Percentiles rank a stretch among this genome's conserved stretches.
Conservation (phyloP, 2,329 filamentous ascomycete species). For the Cordyceps javanica region DNA sequence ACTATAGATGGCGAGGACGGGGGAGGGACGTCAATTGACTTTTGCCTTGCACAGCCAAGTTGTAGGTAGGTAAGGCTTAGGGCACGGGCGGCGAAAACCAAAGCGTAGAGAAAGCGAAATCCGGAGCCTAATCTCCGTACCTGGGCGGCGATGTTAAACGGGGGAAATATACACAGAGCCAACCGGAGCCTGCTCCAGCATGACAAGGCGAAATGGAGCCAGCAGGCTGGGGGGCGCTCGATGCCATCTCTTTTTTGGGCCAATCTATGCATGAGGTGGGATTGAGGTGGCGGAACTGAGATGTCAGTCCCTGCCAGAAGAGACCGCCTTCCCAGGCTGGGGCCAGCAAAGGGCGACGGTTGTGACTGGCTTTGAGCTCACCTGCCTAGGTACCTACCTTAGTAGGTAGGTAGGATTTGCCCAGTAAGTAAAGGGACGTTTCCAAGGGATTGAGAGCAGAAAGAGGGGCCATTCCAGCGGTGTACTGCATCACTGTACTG, state of each 20-base stretch:
- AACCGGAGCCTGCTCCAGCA: background rate
- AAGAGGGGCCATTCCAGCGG: too few relatives aligned
- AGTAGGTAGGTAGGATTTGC: too few relatives aligned
- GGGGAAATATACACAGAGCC: background rate
- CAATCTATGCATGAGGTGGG: background rate
- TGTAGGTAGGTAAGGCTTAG: background rate
- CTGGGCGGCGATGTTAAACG: background rate
- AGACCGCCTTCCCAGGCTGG: constrained; percentile 10
- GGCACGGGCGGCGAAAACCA: background rate
- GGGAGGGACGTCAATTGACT: background rate
- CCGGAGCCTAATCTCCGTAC: background rate
- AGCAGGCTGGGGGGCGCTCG: background rate
- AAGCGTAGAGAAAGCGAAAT: background rate
- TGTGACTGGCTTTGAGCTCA: background rate
- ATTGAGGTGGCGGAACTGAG: background rate
- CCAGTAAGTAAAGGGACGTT: too few relatives aligned
- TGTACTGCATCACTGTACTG: too few relatives aligned
- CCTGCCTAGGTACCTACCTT: too few relatives aligned
- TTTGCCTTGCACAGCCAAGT: background rate
- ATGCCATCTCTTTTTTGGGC: background rate
- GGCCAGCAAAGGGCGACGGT: background rate
- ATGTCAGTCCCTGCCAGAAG: background rate
- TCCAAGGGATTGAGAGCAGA: too few relatives aligned
- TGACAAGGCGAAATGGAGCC: background rate
- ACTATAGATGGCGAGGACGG: background rate